Percentiles rank a stretch among this genome's conserved stretches.
phyloP scores from a whole-genome alignment of 2,329 filamentous ascomycete genomes.

The Xylaria sp. region DNA sequence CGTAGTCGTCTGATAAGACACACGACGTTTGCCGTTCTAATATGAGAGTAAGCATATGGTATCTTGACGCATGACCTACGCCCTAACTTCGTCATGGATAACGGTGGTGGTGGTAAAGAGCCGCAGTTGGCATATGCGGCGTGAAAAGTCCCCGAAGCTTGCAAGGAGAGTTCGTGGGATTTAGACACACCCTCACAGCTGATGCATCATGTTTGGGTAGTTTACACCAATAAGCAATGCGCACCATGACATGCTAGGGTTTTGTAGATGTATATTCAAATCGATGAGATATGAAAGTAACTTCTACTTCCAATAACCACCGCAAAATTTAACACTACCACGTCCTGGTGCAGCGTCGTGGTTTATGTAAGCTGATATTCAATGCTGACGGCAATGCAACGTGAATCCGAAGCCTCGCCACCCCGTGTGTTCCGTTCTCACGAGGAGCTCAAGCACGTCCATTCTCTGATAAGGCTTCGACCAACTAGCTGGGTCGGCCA shows the following conservation, averaged over 20 bases:
- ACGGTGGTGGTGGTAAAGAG: not conserved
- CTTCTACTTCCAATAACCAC: not conserved
- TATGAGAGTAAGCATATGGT: conserved; percentile 8
- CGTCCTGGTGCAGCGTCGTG: not conserved
- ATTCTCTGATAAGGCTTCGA: not conserved
- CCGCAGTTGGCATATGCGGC: not conserved
- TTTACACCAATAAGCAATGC: not conserved
- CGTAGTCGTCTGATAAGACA: not conserved
- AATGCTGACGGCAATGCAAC: conserved; percentile 13
- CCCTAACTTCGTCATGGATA: not conserved
- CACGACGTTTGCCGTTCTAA: not conserved
- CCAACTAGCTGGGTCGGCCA: not conserved
- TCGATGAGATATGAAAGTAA: not conserved
- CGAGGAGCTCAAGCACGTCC: not conserved
- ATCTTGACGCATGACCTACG: not conserved
- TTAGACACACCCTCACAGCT: not conserved
- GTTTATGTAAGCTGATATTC: conserved; percentile 9
- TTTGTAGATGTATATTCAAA: not conserved
- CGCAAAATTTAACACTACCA: not conserved
- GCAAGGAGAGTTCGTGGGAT: not conserved
- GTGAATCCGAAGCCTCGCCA: not conserved
- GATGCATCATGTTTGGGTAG: not conserved
- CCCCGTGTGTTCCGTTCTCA: conserved; percentile 11
- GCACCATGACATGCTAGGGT: not conserved
- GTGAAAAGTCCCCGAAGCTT: not conserved